Base-by-base conservation (phyloP, 495 filamentous ascomycete species). In the Parachaetomium inaequale region DNA sequence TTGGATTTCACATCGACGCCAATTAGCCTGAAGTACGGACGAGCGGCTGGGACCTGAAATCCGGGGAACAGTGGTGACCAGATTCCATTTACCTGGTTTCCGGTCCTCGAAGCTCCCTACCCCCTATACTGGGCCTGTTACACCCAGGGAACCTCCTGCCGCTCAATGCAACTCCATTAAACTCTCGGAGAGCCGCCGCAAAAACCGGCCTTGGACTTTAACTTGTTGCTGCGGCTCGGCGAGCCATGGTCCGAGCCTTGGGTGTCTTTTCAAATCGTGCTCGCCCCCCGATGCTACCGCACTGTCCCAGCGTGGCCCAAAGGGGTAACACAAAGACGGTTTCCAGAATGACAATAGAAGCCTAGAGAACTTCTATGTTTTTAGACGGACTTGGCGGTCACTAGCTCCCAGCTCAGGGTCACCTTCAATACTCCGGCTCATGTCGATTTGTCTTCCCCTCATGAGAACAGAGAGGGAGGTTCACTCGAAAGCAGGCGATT, bases 11-110 rank as follows among this genome's bases (percentile, higher is more conserved):
- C 19, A 36, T 31, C 5, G 51, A 8, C 12, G 2, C 19, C 1
- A 43, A 21, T 60, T 61, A 61, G 58, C 31, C 58, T 62, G 51
- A 62, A 62, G 8, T 29, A 15, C 52, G 52, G 59, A 10, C 50
- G 26, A 45, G n/a, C 59, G 52, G 59, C 42, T 62, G 40, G 10
- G 36, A 46, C 21, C 8, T 34, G 14, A 19, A 23, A 7, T 34
- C 19, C 32, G 56, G 40, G 56, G 17, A 50, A 25, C 31, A 11
- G 42, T 19, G 3, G 4, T 28, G 43, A 23, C 43, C 43, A 3
- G 43, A 17, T 23, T 46, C 7, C 28, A 26, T 52, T 31, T 7
- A 26, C 36, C 36, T 40, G 36, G 36, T 40, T 40, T 36, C 10
- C 10, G 36, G n/a, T n/a, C n/a, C n/a, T n/a, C 5, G 2, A 46